Evolutionary conservation across 2,329 filamentous ascomycete genomes (phyloP).

Genomic region (Decorospora gaudefroyi): DNA sequence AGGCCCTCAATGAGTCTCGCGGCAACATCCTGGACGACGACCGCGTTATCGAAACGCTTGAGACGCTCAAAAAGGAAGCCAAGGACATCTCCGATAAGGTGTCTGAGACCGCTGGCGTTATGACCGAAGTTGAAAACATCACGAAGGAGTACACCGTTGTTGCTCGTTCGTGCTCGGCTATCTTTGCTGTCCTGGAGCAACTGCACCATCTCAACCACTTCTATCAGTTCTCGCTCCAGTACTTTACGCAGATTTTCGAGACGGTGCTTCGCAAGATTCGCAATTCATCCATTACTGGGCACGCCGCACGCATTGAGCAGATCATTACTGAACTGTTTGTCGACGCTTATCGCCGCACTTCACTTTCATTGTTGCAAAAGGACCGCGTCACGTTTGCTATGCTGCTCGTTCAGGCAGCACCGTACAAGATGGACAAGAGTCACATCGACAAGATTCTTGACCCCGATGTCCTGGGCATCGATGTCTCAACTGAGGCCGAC

Average conservation of each 20-base stretch:
- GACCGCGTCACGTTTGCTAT: conserved; percentile 93
- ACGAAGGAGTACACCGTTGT: conserved; percentile 93
- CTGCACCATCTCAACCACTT: conserved; percentile 98
- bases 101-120: conserved; percentile 93
- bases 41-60: conserved; percentile 95
- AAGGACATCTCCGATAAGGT: conserved; percentile 97
- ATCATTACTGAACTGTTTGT: conserved; percentile 93
- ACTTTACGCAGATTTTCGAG: conserved; percentile 97
- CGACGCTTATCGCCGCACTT: conserved; percentile 90
- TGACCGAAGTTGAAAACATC: conserved; percentile 96
- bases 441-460: conserved; percentile 88
- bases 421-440: conserved; percentile 90
- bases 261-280: conserved; percentile 82
- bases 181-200: conserved; percentile 95
- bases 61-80: conserved; percentile 96
- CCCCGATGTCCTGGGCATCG: conserved; percentile 71
- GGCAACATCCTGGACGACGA: conserved; percentile 99
- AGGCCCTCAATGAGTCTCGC: conserved; percentile 94
- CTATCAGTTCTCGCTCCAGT: conserved; percentile 98
- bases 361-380: conserved; percentile 86
- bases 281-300: conserved; percentile 71
- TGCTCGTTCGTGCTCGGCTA: conserved; percentile 91
- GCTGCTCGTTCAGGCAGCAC: conserved; percentile 92
- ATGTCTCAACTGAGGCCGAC: conserved; percentile 71
- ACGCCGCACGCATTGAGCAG: conserved; percentile 79